These are phyloP conservation scores for Noccaea caerulescens DNA, from an alignment of 345 rosid genomes.

Conservation along the genomic window DNA sequence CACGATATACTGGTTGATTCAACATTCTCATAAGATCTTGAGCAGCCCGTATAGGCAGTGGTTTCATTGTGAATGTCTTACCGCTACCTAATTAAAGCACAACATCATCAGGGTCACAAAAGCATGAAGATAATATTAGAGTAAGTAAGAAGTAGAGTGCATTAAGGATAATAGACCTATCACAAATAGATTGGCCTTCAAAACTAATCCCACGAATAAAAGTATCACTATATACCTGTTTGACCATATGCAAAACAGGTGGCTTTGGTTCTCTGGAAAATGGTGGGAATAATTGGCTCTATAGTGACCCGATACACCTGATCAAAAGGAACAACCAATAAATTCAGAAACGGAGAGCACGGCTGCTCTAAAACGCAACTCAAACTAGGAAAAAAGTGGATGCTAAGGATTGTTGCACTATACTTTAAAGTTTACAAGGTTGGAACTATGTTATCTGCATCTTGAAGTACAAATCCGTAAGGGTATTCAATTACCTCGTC, in stretches of 20 bases:
- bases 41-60: slow-evolving; percentile 83
- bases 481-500: slow-evolving; percentile 70
- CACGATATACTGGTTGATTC: slow-evolving; percentile 81
- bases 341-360: background rate
- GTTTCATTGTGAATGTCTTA: slow-evolving; percentile 99
- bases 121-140: slow-evolving; percentile 14
- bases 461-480: background rate
- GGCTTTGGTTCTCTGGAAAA: slow-evolving; percentile 95
- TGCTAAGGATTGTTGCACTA: background rate
- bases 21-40: slow-evolving; percentile 85
- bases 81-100: slow-evolving; percentile 76
- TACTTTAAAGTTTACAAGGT: background rate
- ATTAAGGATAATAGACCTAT: slow-evolving; percentile 13
- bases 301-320: slow-evolving; percentile 91
- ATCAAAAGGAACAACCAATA: slow-evolving; percentile 7
- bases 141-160: background rate
- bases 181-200: background rate
- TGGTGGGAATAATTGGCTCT: slow-evolving; percentile 90
- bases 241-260: slow-evolving; percentile 99
- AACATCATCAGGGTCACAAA: slow-evolving; percentile 16
- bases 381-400: slow-evolving; percentile 4
- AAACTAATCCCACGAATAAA: slow-evolving; percentile 9
- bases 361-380: slow-evolving; percentile 4
- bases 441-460: slow-evolving; percentile 18
- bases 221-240: slow-evolving; percentile 63